These are phyloP conservation scores for Epichloe gansuensis DNA, from an alignment of 2,329 filamentous ascomycete genomes.

Conservation along the genomic window DNA sequence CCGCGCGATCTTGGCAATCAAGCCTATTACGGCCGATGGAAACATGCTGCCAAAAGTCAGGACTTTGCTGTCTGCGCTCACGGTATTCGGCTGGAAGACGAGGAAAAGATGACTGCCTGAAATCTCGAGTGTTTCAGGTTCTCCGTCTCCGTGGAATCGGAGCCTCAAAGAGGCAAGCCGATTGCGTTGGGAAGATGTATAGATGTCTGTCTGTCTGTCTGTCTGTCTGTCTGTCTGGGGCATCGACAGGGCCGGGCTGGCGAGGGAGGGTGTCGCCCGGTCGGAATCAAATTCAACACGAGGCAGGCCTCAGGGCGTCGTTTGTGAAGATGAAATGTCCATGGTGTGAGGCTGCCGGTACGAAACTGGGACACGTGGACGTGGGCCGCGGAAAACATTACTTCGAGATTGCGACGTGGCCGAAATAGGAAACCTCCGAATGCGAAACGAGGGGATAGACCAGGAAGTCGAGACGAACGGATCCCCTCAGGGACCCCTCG, in stretches of 20 bases:
- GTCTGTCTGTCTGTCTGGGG: too few relatives aligned
- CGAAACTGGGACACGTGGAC: neutral
- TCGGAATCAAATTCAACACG: too few relatives aligned
- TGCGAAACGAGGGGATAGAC: neutral
- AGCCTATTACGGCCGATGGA: too few relatives aligned
- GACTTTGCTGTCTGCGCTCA: neutral
- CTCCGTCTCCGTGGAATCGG: neutral
- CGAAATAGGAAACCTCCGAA: constrained; percentile 6
- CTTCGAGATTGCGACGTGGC: neutral
- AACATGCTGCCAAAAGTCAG: too few relatives aligned
- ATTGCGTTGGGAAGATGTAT: neutral
- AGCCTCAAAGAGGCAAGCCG: neutral
- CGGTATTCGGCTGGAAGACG: neutral
- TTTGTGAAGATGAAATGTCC: too few relatives aligned
- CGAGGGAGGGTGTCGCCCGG: too few relatives aligned
- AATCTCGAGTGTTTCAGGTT: neutral
- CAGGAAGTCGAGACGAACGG: neutral
- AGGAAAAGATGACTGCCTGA: neutral
- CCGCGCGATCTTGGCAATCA: too few relatives aligned
- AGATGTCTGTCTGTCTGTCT: too few relatives aligned
- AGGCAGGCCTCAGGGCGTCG: too few relatives aligned
- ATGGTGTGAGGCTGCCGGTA: too few relatives aligned
- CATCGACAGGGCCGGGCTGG: too few relatives aligned
- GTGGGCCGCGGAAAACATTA: neutral
- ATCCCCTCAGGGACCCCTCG: too few relatives aligned